A percentile compares a stretch with the other conserved stretches of the same genome.
Evolutionary conservation across 345 rosid species (phyloP).

Genomic region (Salix koriyanagi): DNA sequence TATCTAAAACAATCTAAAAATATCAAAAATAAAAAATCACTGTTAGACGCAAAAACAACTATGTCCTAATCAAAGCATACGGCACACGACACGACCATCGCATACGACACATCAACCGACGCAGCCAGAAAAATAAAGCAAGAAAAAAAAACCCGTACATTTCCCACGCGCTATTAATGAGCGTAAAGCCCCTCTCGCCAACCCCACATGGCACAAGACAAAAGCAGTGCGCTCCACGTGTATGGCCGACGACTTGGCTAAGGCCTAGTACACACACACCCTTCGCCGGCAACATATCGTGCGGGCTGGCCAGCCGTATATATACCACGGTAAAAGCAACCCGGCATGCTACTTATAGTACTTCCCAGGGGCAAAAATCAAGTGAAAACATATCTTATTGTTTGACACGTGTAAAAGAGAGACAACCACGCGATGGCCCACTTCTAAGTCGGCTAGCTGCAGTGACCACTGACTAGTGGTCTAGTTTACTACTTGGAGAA

Average conservation of each 20-base stretch:
- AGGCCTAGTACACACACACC: background rate
- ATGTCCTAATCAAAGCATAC: background rate
- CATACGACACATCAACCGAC: constrained; percentile 17
- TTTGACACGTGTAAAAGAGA: constrained; percentile 13
- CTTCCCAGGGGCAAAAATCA: background rate
- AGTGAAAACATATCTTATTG: background rate
- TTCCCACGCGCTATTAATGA: background rate
- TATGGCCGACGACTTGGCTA: background rate
- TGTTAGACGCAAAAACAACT: too few species aligned
- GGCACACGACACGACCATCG: constrained; percentile 6
- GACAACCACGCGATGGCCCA: background rate
- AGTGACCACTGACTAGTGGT: too few species aligned
- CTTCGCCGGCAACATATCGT: constrained; percentile 11
- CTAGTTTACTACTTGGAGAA: background rate
- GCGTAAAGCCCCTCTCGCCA: background rate
- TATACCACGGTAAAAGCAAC: too few species aligned
- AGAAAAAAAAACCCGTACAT: background rate
- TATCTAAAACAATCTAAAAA: too few species aligned
- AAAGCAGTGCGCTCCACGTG: constrained; percentile 1
- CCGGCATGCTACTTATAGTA: too few species aligned
- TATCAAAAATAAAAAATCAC: too few species aligned
- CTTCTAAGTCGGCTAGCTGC: background rate
- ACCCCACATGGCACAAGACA: background rate
- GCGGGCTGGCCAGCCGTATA: background rate
- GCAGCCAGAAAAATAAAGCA: background rate